Percentiles rank a stretch among this genome's conserved stretches.
Evolutionary conservation across 2,329 filamentous ascomycete genomes (phyloP).

Genomic region (Alternaria metachromatica): DNA sequence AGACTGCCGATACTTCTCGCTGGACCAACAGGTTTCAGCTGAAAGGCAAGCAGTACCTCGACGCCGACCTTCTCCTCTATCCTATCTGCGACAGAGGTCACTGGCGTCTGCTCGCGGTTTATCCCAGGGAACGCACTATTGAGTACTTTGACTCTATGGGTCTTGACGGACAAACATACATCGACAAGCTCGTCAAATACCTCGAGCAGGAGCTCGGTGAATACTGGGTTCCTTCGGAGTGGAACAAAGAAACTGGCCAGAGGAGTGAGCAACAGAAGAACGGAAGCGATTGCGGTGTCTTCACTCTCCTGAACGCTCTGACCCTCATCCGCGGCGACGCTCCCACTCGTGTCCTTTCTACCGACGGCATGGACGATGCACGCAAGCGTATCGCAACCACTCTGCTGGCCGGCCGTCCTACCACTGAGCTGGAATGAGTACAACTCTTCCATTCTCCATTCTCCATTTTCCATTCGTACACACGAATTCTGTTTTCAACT

Average conservation of each 20-base stretch:
- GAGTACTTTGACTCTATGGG: constrained; percentile 74
- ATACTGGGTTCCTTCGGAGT: constrained; percentile 64
- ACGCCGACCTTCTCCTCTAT: constrained; percentile 72
- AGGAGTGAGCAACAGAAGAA: constrained; percentile 66
- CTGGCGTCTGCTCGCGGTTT: constrained; percentile 75
- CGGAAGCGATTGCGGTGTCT: constrained; percentile 77
- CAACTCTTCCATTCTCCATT: background rate
- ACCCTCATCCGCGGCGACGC: constrained; percentile 57
- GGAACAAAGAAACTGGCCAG: constrained; percentile 60
- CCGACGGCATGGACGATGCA: constrained; percentile 65
- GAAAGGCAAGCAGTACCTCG: constrained; percentile 62
- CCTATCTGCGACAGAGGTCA: constrained; percentile 70
- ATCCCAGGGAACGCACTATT: constrained; percentile 65
- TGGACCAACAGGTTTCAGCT: constrained; percentile 54
- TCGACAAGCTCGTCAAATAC: constrained; percentile 55
- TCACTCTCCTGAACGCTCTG: constrained; percentile 75
- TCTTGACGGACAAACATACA: constrained; percentile 44
- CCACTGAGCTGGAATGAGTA: constrained; percentile 34
- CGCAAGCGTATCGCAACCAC: constrained; percentile 69
- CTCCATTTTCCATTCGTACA: background rate
- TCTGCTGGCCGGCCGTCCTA: constrained; percentile 62
- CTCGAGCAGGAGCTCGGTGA: constrained; percentile 64
- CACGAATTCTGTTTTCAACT: background rate
- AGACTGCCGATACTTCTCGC: constrained; percentile 55
- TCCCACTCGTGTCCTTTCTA: constrained; percentile 53